Conservation (phyloP, 805 yeast genomes). For the Yarrowia sp. region DNA sequence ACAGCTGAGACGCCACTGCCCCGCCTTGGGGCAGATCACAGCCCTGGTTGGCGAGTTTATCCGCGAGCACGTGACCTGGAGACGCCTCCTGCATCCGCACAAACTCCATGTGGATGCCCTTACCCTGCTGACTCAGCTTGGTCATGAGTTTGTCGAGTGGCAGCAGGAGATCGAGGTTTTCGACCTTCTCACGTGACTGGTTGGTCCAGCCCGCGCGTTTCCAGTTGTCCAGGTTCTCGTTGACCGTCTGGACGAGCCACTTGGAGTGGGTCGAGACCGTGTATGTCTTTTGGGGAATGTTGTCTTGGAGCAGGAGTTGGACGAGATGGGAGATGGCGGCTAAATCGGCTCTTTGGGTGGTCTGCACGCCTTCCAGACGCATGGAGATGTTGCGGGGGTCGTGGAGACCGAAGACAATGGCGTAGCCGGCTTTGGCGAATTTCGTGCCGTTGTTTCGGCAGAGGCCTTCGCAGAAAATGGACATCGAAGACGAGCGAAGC, state of each 20-base stretch:
- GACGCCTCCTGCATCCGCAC: conserved; percentile 23
- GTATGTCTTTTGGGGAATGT: background rate
- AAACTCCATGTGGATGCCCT: conserved; percentile 3
- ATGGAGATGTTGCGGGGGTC: conserved; percentile 18
- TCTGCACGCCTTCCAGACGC: conserved; percentile 7
- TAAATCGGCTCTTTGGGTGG: conserved; percentile 24
- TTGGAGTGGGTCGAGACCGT: conserved; percentile 12
- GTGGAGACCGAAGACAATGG: conserved; percentile 3
- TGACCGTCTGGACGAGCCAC: conserved; percentile 1
- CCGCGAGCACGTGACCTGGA: conserved; percentile 12
- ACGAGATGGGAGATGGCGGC: background rate
- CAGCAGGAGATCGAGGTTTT: conserved; percentile 13
- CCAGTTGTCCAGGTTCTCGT: conserved; percentile 13
- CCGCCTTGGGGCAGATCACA: background rate
- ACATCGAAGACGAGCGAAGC: background rate
- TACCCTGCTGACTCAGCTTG: background rate
- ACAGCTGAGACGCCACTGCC: background rate
- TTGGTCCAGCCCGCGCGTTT: conserved; percentile 28
- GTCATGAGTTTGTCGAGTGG: conserved; percentile 4
- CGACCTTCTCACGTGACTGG: conserved; percentile 10
- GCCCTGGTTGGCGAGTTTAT: conserved; percentile 23
- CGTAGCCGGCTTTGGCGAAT: conserved; percentile 33
- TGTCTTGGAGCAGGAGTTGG: background rate
- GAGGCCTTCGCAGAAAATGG: conserved; percentile 22
- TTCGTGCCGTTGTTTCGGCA: conserved; percentile 37